Conservation (phyloP, 176 grass and related monocot species). For the Calamus simplicifolius region DNA sequence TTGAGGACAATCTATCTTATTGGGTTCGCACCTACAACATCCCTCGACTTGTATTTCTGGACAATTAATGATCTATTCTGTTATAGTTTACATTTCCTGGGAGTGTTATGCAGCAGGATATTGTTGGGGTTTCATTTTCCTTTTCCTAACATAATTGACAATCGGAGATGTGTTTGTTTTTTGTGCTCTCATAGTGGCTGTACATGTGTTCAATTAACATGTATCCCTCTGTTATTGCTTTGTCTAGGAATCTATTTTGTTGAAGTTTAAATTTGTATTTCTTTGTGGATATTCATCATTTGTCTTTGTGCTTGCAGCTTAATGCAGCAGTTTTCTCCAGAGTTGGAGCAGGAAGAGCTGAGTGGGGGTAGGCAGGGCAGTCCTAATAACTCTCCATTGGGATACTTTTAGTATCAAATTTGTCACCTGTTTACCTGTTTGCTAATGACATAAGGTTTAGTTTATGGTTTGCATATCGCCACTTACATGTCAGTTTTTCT, state of each 20-base stretch:
- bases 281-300: neutral
- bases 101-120: no score
- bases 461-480: neutral
- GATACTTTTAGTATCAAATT: slow-evolving; percentile 30
- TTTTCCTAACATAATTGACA: no score
- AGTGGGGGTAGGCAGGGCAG: slow-evolving; percentile 6
- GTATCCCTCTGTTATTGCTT: no score
- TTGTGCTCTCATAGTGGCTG: no score
- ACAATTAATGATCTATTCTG: no score
- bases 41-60: no score
- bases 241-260: neutral
- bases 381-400: slow-evolving; percentile 31
- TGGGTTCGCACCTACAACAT: no score
- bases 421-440: neutral
- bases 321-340: slow-evolving; percentile 21
- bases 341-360: slow-evolving; percentile 21
- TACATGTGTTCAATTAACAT: no score
- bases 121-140: no score
- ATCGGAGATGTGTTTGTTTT: no score
- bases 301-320: slow-evolving; percentile 22
- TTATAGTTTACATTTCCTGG: no score
- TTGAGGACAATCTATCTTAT: no score
- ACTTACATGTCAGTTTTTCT: slow-evolving; percentile 15
- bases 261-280: neutral
- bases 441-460: neutral